Conservation (phyloP, 192 early-diverging fungal species). For the Rhizophagus clarus region DNA sequence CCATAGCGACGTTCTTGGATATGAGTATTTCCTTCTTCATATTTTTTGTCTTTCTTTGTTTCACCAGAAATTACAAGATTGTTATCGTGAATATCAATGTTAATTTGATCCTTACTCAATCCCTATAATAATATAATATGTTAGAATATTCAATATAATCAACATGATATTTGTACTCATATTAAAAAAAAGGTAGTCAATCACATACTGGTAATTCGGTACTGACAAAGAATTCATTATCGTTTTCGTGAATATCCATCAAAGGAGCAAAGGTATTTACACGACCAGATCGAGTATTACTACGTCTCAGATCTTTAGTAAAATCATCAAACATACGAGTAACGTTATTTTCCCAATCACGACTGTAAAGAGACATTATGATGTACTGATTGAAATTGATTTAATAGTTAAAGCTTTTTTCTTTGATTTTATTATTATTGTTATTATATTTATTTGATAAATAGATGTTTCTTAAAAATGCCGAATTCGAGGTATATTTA, state of each 20-base stretch:
- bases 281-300: not conserved
- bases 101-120: conserved; percentile 57
- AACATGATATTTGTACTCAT: too few species aligned
- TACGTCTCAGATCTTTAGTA: not conserved
- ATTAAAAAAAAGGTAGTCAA: too few species aligned
- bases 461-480: too few species aligned
- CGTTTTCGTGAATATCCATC: conserved; percentile 18
- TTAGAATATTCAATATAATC: too few species aligned
- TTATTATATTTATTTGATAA: too few species aligned
- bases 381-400: too few species aligned
- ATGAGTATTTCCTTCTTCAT: conserved; percentile 44
- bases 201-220: conserved; percentile 12
- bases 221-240: not conserved
- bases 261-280: not conserved
- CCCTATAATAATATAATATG: conserved; percentile 32
- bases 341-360: too few species aligned
- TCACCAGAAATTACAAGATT: conserved; percentile 53
- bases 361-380: too few species aligned
- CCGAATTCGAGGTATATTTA: too few species aligned
- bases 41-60: conserved; percentile 35
- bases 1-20: conserved; percentile 56
- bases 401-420: too few species aligned
- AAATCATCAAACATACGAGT: conserved; percentile 10
- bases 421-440: too few species aligned
- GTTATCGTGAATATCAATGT: conserved; percentile 51